Base-by-base conservation (phyloP, 2,329 filamentous ascomycete genomes). In the Pseudogymnoascus sp. region DNA sequence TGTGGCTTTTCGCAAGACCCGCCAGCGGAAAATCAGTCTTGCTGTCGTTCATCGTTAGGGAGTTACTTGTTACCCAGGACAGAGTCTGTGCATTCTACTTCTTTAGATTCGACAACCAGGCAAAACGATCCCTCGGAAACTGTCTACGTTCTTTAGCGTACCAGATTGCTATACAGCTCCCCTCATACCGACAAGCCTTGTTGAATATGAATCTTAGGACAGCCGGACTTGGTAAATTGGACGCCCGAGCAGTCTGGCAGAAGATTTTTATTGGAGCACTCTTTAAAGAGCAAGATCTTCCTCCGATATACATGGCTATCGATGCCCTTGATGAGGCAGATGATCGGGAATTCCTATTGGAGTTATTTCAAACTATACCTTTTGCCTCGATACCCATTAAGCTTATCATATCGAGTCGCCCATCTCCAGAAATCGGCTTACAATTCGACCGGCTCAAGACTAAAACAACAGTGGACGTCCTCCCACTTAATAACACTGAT, bases 21-120 rank as follows among this genome's bases (percentile, higher is more conserved):
- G 73, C 63, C 1, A 68, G 59, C 37, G 73, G 73, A 3, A 75
- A 75, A 43, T 73, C 73, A 1, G 67, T 73, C 6, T 22, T 72
- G 8, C 65, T 70, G 6, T 63, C 70, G 2, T 69, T 61, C 60
- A 61, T 70, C 36, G 68, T 73, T 57, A 63, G 70, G 25, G 62
- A 66, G 38, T 30, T 30, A 30, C 64, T 70, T 6, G 60, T 39
- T 16, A 60, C 65, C 16, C 8, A 38, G 20, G 63, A 59, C 16
- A 25, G 37, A 7, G 16, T 14, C 7, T 69, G 64, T 63, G 62
- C 64, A 6, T 75, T 70, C 57, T 72, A 67, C 59, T 73, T 71
- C 58, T 69, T 74, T 60, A 63, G 64, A 30, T 69, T 65, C 60
- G 65, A 65, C 9, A 67, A 74, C 43, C 64, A 65, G 36, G 61